A percentile compares a stretch with the other conserved stretches of the same genome.
phyloP scores from a whole-genome alignment of 805 yeast genomes.

The Limtongia smithiae region DNA sequence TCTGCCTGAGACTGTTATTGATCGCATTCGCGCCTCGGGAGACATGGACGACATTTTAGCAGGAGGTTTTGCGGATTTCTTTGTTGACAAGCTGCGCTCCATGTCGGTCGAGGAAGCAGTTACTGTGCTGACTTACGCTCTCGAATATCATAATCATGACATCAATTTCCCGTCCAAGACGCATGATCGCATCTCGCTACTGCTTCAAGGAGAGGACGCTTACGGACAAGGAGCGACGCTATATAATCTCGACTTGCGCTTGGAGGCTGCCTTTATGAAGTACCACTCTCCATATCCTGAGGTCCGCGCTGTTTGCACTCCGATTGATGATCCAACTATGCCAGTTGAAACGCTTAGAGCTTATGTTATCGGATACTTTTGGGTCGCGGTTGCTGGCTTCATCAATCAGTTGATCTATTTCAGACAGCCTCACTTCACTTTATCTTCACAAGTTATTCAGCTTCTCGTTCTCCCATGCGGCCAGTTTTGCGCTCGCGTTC shows the following conservation, averaged over 20 bases:
- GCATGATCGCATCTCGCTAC: background rate
- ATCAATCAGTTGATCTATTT: constrained; percentile 56
- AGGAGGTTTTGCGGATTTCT: constrained; percentile 40
- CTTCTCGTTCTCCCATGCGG: constrained; percentile 61
- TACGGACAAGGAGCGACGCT: constrained; percentile 7
- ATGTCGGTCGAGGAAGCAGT: constrained; percentile 37
- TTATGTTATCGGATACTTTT: constrained; percentile 49
- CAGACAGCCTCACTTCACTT: constrained; percentile 51
- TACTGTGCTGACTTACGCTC: constrained; percentile 14
- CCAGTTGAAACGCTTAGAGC: constrained; percentile 52
- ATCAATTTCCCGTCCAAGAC: background rate
- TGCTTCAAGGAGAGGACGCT: constrained; percentile 11
- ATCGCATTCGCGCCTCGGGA: constrained; percentile 13
- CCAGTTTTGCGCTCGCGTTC: constrained; percentile 38
- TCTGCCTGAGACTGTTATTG: background rate
- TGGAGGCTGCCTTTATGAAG: constrained; percentile 44
- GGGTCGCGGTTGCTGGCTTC: constrained; percentile 55
- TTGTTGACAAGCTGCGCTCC: constrained; percentile 42
- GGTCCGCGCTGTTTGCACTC: constrained; percentile 40
- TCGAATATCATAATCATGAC: background rate
- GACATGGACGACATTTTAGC: constrained; percentile 8
- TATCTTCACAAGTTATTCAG: constrained; percentile 53
- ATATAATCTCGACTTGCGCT: constrained; percentile 37
- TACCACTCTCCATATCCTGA: constrained; percentile 57
- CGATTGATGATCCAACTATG: constrained; percentile 45